Percentiles rank a stretch among this genome's conserved stretches.
Evolutionary conservation across 352 stramenopile species (phyloP).

Genomic region (Phytophthora kernoviae): DNA sequence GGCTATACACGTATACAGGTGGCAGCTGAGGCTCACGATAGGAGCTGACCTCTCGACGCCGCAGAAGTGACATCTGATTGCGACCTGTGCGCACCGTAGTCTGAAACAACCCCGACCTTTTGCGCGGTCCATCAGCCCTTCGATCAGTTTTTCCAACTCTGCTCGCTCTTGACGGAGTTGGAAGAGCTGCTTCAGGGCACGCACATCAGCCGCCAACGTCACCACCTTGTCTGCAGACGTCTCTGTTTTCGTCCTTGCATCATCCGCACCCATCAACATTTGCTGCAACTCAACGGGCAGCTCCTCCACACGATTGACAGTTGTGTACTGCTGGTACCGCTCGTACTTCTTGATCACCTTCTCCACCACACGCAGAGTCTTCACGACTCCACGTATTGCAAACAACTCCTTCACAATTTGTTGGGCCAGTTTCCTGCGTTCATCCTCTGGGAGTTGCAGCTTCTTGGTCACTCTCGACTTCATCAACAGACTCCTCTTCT

Average conservation of each 20-base stretch:
- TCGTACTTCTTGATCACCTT: constrained; percentile 80
- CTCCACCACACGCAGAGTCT: constrained; percentile 61
- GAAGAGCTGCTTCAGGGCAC: constrained; percentile 75
- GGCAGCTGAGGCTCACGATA: constrained; percentile 38
- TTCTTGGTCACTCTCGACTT: constrained; percentile 46
- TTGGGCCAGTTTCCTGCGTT: constrained; percentile 57
- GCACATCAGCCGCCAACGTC: constrained; percentile 70
- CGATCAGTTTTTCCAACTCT: constrained; percentile 38
- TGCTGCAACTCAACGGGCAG: constrained; percentile 52
- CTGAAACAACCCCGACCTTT: constrained; percentile 49
- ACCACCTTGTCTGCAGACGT: constrained; percentile 41
- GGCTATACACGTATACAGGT: constrained; percentile 74
- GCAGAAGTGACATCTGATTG: constrained; percentile 66
- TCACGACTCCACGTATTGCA: constrained; percentile 41
- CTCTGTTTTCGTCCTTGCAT: constrained; percentile 9
- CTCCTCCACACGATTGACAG: constrained; percentile 52
- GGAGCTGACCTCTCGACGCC: constrained; percentile 56
- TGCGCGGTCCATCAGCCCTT: constrained; percentile 41
- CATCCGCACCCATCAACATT: constrained; percentile 29
- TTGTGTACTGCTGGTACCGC: constrained; percentile 58
- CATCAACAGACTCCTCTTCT: constrained; percentile 59
- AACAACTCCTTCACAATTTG: constrained; percentile 58
- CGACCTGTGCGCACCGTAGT: constrained; percentile 46
- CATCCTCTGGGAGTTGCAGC: constrained; percentile 35
- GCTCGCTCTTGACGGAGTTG: constrained; percentile 58